These are phyloP conservation scores for Ettlia oleoabundans DNA, from an alignment of 139 green algal species.

Conservation along the genomic window DNA sequence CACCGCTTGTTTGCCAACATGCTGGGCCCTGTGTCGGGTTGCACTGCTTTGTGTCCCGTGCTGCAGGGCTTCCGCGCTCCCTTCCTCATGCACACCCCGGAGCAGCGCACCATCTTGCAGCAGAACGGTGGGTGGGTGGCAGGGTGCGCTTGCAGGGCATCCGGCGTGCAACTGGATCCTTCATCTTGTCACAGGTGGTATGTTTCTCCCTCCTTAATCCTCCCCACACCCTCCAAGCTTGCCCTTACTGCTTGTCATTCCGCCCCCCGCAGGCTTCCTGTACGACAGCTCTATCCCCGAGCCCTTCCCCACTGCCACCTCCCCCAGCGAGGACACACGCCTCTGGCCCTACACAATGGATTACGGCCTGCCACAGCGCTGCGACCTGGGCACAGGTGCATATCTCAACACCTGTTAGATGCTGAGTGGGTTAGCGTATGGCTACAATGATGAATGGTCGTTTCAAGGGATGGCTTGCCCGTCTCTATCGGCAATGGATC, in stretches of 20 bases:
- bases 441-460: too few relatives aligned
- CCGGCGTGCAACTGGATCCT: neutral
- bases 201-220: too few relatives aligned
- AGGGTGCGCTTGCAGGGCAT: too few relatives aligned
- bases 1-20: too few relatives aligned
- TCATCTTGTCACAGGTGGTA: neutral
- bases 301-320: slow-evolving; percentile 32
- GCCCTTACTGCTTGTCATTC: neutral
- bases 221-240: too few relatives aligned
- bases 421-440: too few relatives aligned
- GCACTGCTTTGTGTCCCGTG: neutral
- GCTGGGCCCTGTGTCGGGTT: neutral
- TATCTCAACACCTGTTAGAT: too few relatives aligned
- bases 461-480: too few relatives aligned
- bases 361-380: slow-evolving; percentile 31
- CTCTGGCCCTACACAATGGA: slow-evolving; percentile 45
- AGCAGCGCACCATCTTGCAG: slow-evolving; percentile 32
- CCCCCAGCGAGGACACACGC: slow-evolving; percentile 1
- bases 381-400: slow-evolving; percentile 30
- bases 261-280: slow-evolving; percentile 8
- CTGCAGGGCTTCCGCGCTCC: slow-evolving; percentile 37
- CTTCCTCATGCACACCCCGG: slow-evolving; percentile 21
- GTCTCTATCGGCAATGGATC: too few relatives aligned
- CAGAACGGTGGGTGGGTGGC: slow-evolving; percentile 24
- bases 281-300: slow-evolving; percentile 40